Conservation (phyloP, 345 rosid species). For the Camelina neglecta region DNA sequence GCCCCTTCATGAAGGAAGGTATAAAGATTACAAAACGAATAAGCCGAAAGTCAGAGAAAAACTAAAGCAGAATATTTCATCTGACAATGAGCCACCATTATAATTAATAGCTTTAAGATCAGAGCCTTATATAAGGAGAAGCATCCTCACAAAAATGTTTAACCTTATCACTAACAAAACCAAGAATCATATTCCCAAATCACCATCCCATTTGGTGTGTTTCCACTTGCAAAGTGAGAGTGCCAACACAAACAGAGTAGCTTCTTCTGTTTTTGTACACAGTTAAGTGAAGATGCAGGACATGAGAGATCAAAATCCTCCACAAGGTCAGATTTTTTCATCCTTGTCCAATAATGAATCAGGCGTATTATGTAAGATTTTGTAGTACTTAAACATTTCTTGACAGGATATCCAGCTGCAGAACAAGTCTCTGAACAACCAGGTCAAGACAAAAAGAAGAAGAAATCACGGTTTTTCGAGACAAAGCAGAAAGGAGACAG, state of each 20-base stretch:
- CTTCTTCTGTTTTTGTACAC: not conserved
- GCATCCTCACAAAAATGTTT: not conserved
- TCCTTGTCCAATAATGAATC: not conserved
- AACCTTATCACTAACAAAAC: slow-evolving; percentile 22
- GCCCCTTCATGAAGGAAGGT: slow-evolving; percentile 30
- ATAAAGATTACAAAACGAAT: slow-evolving; percentile 26
- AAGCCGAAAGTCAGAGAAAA: slow-evolving; percentile 24
- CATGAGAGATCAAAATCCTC: slow-evolving; percentile 38
- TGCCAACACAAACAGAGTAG: slow-evolving; percentile 20
- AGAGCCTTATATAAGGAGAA: slow-evolving; percentile 38
- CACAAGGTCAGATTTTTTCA: slow-evolving; percentile 31
- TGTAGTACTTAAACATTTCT: slow-evolving; percentile 27
- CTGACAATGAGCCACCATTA: not conserved
- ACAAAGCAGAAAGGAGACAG: slow-evolving; percentile 46
- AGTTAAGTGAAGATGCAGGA: slow-evolving; percentile 34
- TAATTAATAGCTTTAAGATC: not conserved
- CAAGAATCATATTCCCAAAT: slow-evolving; percentile 40
- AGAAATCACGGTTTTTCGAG: slow-evolving; percentile 16
- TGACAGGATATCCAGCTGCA: slow-evolving; percentile 39
- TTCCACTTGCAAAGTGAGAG: slow-evolving; percentile 19
- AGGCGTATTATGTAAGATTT: not conserved
- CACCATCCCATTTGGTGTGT: slow-evolving; percentile 21
- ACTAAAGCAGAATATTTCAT: slow-evolving; percentile 8
- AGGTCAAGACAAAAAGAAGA: slow-evolving; percentile 29
- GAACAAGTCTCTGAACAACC: slow-evolving; percentile 27